These are phyloP conservation scores for Citrus unshiu DNA, from an alignment of 345 rosid genomes.

Conservation along the genomic window DNA sequence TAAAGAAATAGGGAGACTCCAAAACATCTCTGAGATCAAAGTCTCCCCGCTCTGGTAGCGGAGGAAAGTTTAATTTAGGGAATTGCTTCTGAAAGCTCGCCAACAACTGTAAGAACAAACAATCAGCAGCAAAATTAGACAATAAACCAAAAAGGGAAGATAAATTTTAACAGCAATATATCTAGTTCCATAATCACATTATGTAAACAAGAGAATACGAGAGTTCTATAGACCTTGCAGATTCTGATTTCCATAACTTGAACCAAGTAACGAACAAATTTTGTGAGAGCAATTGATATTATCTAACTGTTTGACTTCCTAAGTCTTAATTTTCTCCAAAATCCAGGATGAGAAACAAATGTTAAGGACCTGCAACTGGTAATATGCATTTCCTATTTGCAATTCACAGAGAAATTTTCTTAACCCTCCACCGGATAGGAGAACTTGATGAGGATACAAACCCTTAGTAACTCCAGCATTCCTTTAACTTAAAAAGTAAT, in stretches of 20 bases:
- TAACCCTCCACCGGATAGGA: neutral
- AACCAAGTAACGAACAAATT: neutral
- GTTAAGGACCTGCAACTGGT: neutral
- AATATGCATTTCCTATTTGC: neutral
- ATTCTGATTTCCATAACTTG: neutral
- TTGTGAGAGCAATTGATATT: neutral
- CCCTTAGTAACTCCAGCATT: neutral
- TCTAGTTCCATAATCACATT: neutral
- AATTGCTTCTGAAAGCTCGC: conserved; percentile 78
- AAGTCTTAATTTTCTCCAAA: neutral
- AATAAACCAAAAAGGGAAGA: conserved; percentile 1
- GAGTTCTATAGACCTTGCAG: neutral
- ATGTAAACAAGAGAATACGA: neutral
- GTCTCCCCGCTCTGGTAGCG: conserved; percentile 87
- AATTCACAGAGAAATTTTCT: neutral
- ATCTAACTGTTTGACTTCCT: neutral
- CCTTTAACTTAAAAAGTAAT: neutral
- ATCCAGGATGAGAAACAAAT: neutral
- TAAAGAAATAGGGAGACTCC: conserved; percentile 87
- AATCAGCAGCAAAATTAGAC: conserved; percentile 15
- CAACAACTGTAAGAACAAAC: conserved; percentile 60
- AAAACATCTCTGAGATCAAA: conserved; percentile 85
- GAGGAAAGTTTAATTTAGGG: conserved; percentile 71
- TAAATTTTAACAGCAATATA: neutral
- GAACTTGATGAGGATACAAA: neutral